Evolutionary conservation across 2,329 filamentous ascomycete species (phyloP).

Genomic region (Akanthomyces lecanii): DNA sequence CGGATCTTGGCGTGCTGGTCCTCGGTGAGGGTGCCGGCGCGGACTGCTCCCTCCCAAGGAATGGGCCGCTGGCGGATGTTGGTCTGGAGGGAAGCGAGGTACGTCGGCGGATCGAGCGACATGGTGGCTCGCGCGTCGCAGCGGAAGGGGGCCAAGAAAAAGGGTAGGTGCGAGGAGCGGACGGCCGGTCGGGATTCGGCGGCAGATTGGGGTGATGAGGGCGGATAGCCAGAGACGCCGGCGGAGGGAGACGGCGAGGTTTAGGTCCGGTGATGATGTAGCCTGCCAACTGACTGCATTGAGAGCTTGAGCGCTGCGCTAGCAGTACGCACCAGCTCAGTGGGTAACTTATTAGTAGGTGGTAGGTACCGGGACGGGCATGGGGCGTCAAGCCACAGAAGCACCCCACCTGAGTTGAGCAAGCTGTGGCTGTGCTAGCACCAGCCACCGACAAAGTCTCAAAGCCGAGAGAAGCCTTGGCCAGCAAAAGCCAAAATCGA

Average conservation of each 20-base stretch:
- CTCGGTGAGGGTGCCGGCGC: slow-evolving; percentile 89
- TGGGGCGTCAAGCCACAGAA: slow-evolving; percentile 13
- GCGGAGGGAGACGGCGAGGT: slow-evolving; percentile 22
- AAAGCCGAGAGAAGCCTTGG: no score
- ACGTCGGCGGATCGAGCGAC: slow-evolving; percentile 89
- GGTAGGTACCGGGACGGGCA: background rate
- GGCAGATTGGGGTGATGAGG: slow-evolving; percentile 15
- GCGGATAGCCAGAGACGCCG: slow-evolving; percentile 4
- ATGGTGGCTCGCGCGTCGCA: slow-evolving; percentile 46
- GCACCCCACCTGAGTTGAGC: background rate
- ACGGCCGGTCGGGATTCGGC: slow-evolving; percentile 15
- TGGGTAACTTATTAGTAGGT: no score
- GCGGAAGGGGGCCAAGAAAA: slow-evolving; percentile 8
- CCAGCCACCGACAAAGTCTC: background rate
- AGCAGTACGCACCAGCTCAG: background rate
- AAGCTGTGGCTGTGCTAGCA: background rate
- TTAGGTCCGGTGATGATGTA: slow-evolving; percentile 28
- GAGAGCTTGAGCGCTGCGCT: background rate
- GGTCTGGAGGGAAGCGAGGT: slow-evolving; percentile 81
- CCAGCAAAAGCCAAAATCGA: background rate
- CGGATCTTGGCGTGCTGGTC: slow-evolving; percentile 93
- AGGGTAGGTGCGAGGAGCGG: slow-evolving; percentile 12
- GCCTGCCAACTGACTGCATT: slow-evolving; percentile 20
- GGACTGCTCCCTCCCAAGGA: slow-evolving; percentile 94
- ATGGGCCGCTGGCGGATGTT: slow-evolving; percentile 96